A percentile compares a stretch with the other conserved stretches of the same genome.
Conservation (phyloP, 2,329 filamentous ascomycete species). For the Beauveria sp. region DNA sequence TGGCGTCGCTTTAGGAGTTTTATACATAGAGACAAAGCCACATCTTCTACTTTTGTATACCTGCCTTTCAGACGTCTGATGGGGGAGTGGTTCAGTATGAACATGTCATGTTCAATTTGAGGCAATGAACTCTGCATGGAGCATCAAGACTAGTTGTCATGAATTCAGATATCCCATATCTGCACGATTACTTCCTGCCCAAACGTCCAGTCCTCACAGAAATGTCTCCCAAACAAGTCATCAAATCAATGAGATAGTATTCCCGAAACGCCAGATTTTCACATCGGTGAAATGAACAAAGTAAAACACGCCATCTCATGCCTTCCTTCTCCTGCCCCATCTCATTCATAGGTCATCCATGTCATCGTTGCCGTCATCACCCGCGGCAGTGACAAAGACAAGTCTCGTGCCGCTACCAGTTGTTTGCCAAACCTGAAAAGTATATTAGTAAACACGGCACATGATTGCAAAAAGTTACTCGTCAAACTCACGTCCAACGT, state of each 20-base stretch:
- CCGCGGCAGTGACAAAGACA: constrained; percentile 58
- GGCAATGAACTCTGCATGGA: background rate
- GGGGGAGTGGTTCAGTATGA: background rate
- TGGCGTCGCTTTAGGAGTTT: constrained; percentile 14
- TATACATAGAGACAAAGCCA: constrained; percentile 16
- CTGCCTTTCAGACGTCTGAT: background rate
- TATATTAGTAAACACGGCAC: background rate
- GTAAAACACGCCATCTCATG: background rate
- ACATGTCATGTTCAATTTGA: background rate
- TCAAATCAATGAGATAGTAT: background rate
- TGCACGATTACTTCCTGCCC: background rate
- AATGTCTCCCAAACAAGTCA: background rate
- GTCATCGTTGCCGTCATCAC: constrained; percentile 39
- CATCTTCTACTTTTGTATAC: constrained; percentile 7
- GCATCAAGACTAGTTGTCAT: background rate
- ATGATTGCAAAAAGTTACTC: background rate
- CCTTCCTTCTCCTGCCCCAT: background rate
- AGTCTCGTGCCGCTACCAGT: constrained; percentile 61
- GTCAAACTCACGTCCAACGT: constrained; percentile 70
- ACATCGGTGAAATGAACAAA: background rate
- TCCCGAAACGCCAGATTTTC: constrained; percentile 24
- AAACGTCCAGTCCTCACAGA: background rate
- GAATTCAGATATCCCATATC: background rate
- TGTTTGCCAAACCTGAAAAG: constrained; percentile 68
- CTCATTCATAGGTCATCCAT: constrained; percentile 29